Evolutionary conservation across 208 protist genomes (phyloP), one percentile per base, ranked within the genome.

Genomic region (Acanthamoeba divionensis): DNA sequence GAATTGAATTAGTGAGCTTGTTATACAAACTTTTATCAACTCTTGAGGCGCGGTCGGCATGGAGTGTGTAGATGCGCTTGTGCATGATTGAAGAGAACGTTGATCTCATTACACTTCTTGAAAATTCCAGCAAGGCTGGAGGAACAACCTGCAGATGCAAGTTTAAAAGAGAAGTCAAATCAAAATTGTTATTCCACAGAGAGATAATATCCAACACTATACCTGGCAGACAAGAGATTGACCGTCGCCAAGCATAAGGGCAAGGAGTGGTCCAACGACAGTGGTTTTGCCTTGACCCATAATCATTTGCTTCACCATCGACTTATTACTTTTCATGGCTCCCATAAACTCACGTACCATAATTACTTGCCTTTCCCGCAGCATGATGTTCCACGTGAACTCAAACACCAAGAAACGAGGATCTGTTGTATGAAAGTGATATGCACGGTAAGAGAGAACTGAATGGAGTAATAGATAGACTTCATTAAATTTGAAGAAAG

Each of bases 261-360:
- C 95, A 36, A 98, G 94, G 87, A 98, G 86, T 10, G 97, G 97
- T 0, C 92, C 95, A 26, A 98, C 95, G 3, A 98, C 97, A 0
- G 96, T 98, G 7, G 97, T 98, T 93, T 98, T 98, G 73, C 97
- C 97, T 41, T 97, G 94, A 15, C 97, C 97, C 97, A 98, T 98
- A 83, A 98, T 97, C 96, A 98, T 97, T 92, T 98, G 96, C 92
- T 97, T 95, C 63, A 98, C 97, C 12, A 96, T 96, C 9, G 94
- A 95, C 31, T 94, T 75, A 12, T 94, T 95, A 12, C 83, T 45
- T 31, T 79, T 85, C 31, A 96, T 89, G 88, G 96, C 94, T 21
- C 55, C 90, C 47, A 96, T 94, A 52, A 97, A 97, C 94, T 95
- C 96, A 48, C 91, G 77, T 89, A 97, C 96, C 95, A 97, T 97